Conservation (phyloP, 73 alveolate genomes). For the Durusdinium trenchii region DNA sequence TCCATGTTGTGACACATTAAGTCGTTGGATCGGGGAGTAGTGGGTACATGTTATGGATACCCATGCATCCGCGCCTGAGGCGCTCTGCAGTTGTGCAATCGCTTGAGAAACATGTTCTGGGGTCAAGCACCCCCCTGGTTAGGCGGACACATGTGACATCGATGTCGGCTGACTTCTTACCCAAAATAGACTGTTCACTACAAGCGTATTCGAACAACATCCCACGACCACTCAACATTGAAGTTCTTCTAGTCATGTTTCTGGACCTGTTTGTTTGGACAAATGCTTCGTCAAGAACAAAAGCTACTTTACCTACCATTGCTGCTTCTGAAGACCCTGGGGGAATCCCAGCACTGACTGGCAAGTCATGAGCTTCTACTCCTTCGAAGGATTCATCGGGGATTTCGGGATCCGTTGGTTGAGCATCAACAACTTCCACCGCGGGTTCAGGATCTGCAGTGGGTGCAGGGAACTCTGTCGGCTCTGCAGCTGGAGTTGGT, state of each 20-base stretch:
- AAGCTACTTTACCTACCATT: not conserved
- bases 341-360: not conserved
- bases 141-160: not conserved
- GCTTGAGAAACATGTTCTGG: not conserved
- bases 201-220: not conserved
- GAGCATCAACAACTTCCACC: too few species aligned
- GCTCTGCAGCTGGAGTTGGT: not conserved
- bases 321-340: not conserved
- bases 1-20: not conserved
- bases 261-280: not conserved
- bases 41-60: constrained; percentile 3
- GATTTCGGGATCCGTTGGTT: too few species aligned
- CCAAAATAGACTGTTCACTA: not conserved
- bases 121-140: not conserved
- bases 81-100: too few species aligned
- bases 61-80: constrained; percentile 44
- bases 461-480: too few species aligned
- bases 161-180: not conserved
- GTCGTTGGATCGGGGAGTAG: not conserved
- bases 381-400: too few species aligned
- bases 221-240: not conserved
- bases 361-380: not conserved
- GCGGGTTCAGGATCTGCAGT: too few species aligned
- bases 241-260: not conserved
- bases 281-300: not conserved